phyloP scores from a whole-genome alignment of 2,329 filamentous ascomycete species.

The Sclerotinia subarctica region DNA sequence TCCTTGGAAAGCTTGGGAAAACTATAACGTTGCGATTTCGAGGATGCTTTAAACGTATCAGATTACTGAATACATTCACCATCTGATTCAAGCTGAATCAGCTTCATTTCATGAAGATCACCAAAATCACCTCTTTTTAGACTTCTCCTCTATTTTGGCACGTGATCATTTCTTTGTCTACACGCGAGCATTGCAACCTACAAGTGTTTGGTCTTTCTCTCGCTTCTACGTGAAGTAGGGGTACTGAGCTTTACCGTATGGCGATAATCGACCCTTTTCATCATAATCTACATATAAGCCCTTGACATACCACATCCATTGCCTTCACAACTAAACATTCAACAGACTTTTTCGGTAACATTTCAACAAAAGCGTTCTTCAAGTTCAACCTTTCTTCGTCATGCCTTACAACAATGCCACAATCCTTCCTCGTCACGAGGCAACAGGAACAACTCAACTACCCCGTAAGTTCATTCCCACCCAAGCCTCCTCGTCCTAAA shows the following conservation, averaged over 20 bases:
- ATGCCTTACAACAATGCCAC: slow-evolving; percentile 93
- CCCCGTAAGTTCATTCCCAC: slow-evolving; percentile 60
- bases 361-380: not conserved
- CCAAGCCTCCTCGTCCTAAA: not conserved
- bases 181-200: not conserved
- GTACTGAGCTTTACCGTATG: not conserved
- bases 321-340: not conserved
- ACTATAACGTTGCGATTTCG: not conserved
- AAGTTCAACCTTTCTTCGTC: slow-evolving; percentile 20
- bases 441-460: slow-evolving; percentile 79
- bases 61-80: not conserved
- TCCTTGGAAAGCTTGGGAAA: not conserved
- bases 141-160: not conserved
- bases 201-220: not conserved
- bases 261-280: too few relatives aligned
- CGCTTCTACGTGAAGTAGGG: not conserved
- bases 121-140: too few relatives aligned
- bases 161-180: not conserved
- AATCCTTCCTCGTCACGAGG: slow-evolving; percentile 75
- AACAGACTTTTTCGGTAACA: not conserved
- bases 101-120: not conserved
- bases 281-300: too few relatives aligned
- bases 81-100: not conserved
- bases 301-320: not conserved
- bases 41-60: not conserved